phyloP scores from a whole-genome alignment of 345 rosid genomes.

The Citrus mangshanensis region DNA sequence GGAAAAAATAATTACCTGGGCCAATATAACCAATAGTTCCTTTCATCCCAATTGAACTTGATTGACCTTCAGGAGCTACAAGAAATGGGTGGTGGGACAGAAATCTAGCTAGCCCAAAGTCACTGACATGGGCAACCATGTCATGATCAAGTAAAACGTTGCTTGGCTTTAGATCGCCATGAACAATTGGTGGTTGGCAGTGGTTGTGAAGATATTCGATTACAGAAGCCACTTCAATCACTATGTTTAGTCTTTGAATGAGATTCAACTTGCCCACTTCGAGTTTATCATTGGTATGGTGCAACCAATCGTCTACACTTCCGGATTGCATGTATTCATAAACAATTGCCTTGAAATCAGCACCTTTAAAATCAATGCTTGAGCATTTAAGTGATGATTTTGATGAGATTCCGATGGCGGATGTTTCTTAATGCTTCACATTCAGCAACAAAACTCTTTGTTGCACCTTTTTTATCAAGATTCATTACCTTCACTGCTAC shows the following conservation, averaged over 20 bases:
- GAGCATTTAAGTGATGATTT: too few relatives aligned
- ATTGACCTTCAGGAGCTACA: not conserved
- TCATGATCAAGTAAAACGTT: not conserved
- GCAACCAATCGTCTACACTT: too few relatives aligned
- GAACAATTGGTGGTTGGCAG: not conserved
- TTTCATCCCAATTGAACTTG: not conserved
- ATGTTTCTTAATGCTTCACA: too few relatives aligned
- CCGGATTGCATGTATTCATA: too few relatives aligned
- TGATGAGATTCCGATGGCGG: too few relatives aligned
- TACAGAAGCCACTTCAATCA: not conserved
- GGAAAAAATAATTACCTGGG: not conserved
- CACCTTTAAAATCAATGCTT: too few relatives aligned
- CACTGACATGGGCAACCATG: not conserved
- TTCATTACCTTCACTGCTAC: too few relatives aligned
- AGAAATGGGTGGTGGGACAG: not conserved
- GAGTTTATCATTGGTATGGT: too few relatives aligned
- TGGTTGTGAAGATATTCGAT: not conserved
- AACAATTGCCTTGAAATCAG: too few relatives aligned
- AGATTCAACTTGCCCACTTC: not conserved
- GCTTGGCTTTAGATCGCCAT: not conserved
- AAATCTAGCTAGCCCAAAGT: not conserved
- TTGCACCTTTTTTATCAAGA: too few relatives aligned
- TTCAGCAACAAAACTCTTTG: too few relatives aligned
- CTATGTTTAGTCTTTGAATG: not conserved
- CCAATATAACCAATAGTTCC: not conserved